phyloP scores from a whole-genome alignment of 352 stramenopile species.

The Globisporangium emineosum region DNA sequence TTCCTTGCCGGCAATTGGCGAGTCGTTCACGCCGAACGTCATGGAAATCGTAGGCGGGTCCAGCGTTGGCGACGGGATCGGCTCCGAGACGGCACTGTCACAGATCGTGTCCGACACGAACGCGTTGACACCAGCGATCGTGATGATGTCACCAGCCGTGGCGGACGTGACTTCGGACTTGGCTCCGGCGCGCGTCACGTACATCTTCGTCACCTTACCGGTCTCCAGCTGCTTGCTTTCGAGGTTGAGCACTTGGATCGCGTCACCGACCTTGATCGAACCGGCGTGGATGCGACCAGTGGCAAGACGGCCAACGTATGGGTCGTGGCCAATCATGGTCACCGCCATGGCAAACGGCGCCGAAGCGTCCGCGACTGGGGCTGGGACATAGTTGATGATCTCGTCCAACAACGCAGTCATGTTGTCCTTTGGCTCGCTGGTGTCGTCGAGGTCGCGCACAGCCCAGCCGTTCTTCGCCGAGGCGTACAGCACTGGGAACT shows the following conservation, averaged over 20 bases:
- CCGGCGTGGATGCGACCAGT: conserved; percentile 95
- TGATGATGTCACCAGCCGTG: conserved; percentile 95
- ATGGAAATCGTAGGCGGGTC: conserved; percentile 97
- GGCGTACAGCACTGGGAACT: conserved; percentile 96
- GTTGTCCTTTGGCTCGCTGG: conserved; percentile 56
- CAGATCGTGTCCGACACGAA: conserved; percentile 90
- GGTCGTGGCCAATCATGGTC: conserved; percentile 96
- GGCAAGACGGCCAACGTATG: conserved; percentile 96
- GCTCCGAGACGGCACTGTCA: conserved; percentile 58
- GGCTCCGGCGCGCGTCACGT: conserved; percentile 72
- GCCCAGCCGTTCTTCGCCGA: conserved; percentile 95
- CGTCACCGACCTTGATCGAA: conserved; percentile 87
- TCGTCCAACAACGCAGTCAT: conserved; percentile 97
- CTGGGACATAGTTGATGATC: conserved; percentile 92
- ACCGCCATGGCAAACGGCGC: conserved; percentile 94
- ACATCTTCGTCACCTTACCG: conserved; percentile 87
- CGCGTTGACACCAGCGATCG: conserved; percentile 92
- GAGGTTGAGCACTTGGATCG: conserved; percentile 88
- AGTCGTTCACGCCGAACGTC: conserved; percentile 98
- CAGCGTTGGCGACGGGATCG: conserved; percentile 93
- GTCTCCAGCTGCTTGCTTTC: conserved; percentile 77
- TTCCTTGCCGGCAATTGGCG: conserved; percentile 93
- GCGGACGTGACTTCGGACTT: conserved; percentile 88
- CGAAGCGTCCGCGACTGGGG: conserved; percentile 77
- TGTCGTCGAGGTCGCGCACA: conserved; percentile 85